These are phyloP conservation scores for Ceratocystis alfenasii DNA, from an alignment of 2,329 filamentous ascomycete genomes.

Conservation along the genomic window DNA sequence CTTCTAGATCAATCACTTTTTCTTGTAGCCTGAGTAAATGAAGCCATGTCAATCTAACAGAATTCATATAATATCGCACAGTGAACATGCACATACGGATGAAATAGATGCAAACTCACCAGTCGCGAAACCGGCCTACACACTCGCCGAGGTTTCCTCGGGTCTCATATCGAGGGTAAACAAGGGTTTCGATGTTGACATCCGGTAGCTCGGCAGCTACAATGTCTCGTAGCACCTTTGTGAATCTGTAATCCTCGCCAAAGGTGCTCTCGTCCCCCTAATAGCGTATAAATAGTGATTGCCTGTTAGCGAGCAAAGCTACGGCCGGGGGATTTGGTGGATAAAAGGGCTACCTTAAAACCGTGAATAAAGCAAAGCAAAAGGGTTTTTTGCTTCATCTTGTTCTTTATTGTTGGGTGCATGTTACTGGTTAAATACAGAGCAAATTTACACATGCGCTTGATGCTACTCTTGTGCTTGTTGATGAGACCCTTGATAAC, in stretches of 20 bases:
- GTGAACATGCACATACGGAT: not conserved
- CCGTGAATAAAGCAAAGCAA: constrained; percentile 77
- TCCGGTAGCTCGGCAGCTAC: constrained; percentile 56
- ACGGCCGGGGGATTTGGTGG: constrained; percentile 12
- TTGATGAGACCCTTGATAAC: not conserved
- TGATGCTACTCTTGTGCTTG: not conserved
- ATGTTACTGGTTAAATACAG: not conserved
- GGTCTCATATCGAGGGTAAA: constrained; percentile 79
- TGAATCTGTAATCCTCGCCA: constrained; percentile 51
- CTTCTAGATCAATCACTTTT: constrained; percentile 88
- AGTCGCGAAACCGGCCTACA: constrained; percentile 62
- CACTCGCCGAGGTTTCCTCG: constrained; percentile 60
- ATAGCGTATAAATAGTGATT: not conserved
- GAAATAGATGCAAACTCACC: constrained; percentile 36
- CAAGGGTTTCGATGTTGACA: constrained; percentile 51
- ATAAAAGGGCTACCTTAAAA: constrained; percentile 51
- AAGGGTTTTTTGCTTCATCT: constrained; percentile 60
- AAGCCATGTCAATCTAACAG: not conserved
- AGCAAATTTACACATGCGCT: not conserved
- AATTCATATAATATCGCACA: not conserved
- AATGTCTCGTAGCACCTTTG: constrained; percentile 55
- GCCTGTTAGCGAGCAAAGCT: not conserved
- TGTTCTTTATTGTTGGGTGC: not conserved
- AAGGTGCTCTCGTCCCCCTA: constrained; percentile 71
- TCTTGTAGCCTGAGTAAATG: constrained; percentile 60